Conservation (phyloP, 257 asterid genomes). For the Euphrasia confusa region DNA sequence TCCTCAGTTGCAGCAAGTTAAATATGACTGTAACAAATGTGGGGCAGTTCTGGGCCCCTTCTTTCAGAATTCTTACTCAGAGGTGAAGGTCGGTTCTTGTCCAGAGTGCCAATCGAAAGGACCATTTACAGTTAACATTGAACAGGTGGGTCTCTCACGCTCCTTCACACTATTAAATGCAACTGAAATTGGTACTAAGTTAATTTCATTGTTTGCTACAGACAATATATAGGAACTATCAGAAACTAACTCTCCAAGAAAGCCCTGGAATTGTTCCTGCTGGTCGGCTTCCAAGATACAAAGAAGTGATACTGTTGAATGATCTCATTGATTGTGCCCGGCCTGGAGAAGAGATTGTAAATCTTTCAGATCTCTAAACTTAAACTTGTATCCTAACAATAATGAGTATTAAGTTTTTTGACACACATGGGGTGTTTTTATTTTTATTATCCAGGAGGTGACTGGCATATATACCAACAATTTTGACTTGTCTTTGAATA, state of each 20-base stretch:
- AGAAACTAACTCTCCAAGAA: conserved; percentile 95
- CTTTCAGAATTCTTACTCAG: conserved; percentile 95
- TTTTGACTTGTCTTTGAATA: conserved; percentile 87
- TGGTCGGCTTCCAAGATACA: conserved; percentile 97
- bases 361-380: conserved; percentile 15
- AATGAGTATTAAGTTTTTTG: conserved; percentile 10
- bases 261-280: conserved; percentile 99
- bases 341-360: conserved; percentile 98
- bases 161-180: conserved; percentile 13
- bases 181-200: conserved; percentile 14
- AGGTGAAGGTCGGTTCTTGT: conserved; percentile 96
- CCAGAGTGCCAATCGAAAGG: conserved; percentile 97
- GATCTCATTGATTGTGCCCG: conserved; percentile 98
- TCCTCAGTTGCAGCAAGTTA: conserved; percentile 95
- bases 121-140: conserved; percentile 88
- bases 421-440: conserved; percentile 13
- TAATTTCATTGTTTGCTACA: conserved; percentile 31
- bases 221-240: conserved; percentile 97
- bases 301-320: conserved; percentile 96
- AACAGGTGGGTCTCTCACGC: conserved; percentile 59
- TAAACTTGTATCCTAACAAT: neutral
- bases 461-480: conserved; percentile 96
- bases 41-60: conserved; percentile 92
- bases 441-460: conserved; percentile 65
- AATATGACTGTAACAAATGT: conserved; percentile 87